Percentiles rank a stretch among this genome's conserved stretches.
Evolutionary conservation across 306 rosid genomes (phyloP).

Genomic region (Vigna mungo): DNA sequence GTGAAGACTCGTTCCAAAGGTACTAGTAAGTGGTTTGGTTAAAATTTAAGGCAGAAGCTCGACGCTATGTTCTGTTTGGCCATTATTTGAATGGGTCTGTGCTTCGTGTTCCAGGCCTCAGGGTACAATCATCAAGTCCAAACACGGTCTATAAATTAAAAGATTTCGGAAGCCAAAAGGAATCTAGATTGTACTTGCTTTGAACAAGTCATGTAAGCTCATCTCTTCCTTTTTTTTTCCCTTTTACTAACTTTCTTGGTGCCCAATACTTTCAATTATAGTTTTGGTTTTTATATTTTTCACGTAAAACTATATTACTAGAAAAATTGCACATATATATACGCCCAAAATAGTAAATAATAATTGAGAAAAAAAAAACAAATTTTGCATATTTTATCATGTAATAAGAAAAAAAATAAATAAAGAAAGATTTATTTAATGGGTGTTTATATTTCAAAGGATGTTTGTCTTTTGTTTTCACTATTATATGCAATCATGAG

Average conservation of each 20-base stretch:
- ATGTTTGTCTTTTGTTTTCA: too few relatives aligned
- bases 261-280: background rate
- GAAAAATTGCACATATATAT: too few relatives aligned
- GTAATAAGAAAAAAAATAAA: too few relatives aligned
- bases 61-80: background rate
- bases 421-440: too few relatives aligned
- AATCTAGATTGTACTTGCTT: background rate
- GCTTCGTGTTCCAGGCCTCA: background rate
- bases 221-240: background rate
- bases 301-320: too few relatives aligned
- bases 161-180: background rate
- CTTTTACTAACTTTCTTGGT: background rate
- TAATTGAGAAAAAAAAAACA: too few relatives aligned
- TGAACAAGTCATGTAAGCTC: background rate
- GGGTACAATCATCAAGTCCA: background rate
- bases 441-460: too few relatives aligned
- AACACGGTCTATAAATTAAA: background rate
- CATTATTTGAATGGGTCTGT: background rate
- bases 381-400: too few relatives aligned
- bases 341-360: too few relatives aligned
- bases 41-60: background rate
- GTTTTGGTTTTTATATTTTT: too few relatives aligned
- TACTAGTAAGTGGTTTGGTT: background rate
- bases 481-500: too few relatives aligned
- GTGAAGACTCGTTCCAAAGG: background rate